Conservation (phyloP, 768 basidiomycete species). For the Boletellus ananiceps region DNA sequence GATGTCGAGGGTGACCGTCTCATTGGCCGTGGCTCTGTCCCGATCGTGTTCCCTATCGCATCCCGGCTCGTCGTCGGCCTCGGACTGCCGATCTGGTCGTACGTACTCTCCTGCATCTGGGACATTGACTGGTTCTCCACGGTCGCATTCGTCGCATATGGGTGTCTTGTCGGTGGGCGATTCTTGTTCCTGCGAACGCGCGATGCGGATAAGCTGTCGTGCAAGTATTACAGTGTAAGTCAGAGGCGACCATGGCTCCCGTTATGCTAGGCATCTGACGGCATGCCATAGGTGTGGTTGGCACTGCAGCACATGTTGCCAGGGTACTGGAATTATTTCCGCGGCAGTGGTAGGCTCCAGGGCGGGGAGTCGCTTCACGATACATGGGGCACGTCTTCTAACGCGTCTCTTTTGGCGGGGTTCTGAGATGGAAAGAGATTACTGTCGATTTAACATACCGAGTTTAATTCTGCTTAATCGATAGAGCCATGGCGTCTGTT, state of each 20-base stretch:
- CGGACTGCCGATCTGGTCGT: slow-evolving; percentile 37
- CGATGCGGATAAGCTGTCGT: slow-evolving; percentile 31
- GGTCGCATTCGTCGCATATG: slow-evolving; percentile 28
- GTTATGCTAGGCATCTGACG: not conserved
- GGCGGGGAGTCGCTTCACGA: slow-evolving; percentile 14
- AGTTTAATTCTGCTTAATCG: no score
- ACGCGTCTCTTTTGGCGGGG: not conserved
- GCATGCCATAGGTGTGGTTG: slow-evolving; percentile 28
- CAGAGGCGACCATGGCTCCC: not conserved
- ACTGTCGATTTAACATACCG: no score
- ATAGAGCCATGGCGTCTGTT: no score
- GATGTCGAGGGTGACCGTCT: slow-evolving; percentile 40
- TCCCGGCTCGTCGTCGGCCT: slow-evolving; percentile 33
- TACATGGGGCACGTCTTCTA: slow-evolving; percentile 12
- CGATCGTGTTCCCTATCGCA: slow-evolving; percentile 37
- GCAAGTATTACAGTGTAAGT: slow-evolving; percentile 37
- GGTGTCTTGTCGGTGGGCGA: slow-evolving; percentile 31
- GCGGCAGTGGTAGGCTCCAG: slow-evolving; percentile 5
- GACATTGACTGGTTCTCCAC: slow-evolving; percentile 26
- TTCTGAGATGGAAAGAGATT: not conserved
- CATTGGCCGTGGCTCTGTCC: slow-evolving; percentile 39
- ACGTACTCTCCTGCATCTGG: slow-evolving; percentile 33
- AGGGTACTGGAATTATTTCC: slow-evolving; percentile 34
- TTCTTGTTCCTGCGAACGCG: slow-evolving; percentile 29
- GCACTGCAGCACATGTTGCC: slow-evolving; percentile 32